These are phyloP conservation scores for Trypanosomatidae sp. DNA, from an alignment of 208 protist species.

Conservation along the genomic window DNA sequence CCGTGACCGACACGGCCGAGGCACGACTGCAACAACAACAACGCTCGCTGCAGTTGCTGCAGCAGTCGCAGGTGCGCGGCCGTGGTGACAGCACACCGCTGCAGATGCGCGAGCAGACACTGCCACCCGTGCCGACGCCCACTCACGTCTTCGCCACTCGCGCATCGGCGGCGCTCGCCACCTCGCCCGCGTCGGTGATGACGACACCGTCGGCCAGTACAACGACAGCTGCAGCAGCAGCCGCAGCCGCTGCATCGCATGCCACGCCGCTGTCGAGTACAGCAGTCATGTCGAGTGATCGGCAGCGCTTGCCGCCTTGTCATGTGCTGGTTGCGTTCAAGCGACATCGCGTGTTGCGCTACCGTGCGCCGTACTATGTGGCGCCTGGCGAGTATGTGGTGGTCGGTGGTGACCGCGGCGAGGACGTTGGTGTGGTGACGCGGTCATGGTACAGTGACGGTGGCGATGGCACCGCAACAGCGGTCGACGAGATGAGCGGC, in stretches of 20 bases:
- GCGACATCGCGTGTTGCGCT: constrained; percentile 73
- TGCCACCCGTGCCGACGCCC: no score
- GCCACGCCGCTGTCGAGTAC: constrained; percentile 10
- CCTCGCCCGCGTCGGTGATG: constrained; percentile 13
- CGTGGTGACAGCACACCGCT: no score
- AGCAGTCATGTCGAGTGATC: no score
- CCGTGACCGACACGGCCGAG: no score
- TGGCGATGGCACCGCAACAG: neutral
- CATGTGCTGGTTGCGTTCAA: constrained; percentile 88
- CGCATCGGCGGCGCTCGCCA: no score
- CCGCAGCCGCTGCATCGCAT: constrained; percentile 23
- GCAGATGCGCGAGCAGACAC: no score
- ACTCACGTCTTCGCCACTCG: no score
- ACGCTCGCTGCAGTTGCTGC: no score
- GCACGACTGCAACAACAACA: no score
- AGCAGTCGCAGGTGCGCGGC: no score
- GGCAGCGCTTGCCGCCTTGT: no score
- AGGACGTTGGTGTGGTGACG: constrained; percentile 84
- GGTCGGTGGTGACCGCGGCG: constrained; percentile 84
- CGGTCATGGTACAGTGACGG: constrained; percentile 28
- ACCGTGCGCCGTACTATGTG: constrained; percentile 59
- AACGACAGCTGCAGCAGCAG: constrained; percentile 37
- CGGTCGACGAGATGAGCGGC: no score
- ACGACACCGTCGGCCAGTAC: constrained; percentile 1
- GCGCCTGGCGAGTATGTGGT: constrained; percentile 79